Conservation (phyloP, 2,329 filamentous ascomycete species). For the Aureobasidium melanogenum region DNA sequence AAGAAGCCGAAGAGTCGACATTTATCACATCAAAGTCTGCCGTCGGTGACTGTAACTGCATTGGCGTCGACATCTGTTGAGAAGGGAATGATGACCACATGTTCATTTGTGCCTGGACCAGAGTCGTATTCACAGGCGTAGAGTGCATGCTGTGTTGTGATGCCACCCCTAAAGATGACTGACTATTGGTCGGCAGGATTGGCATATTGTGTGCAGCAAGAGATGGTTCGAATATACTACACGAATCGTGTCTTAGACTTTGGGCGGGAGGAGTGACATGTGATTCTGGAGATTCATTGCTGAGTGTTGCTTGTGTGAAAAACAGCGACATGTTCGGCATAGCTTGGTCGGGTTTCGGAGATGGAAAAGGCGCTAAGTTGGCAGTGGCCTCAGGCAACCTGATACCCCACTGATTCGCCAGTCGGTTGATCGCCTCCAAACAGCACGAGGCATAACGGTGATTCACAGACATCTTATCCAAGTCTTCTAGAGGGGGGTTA, state of each 20-base stretch:
- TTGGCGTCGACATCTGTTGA: not conserved
- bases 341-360: not conserved
- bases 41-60: not conserved
- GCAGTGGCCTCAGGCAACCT: constrained; percentile 30
- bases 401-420: constrained; percentile 37
- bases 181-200: not conserved
- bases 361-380: constrained; percentile 1
- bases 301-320: constrained; percentile 9
- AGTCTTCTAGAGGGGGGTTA: constrained; percentile 19
- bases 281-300: constrained; percentile 6
- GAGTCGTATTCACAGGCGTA: constrained; percentile 1
- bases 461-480: constrained; percentile 35
- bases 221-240: constrained; percentile 8
- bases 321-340: constrained; percentile 8
- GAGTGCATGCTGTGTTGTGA: constrained; percentile 5
- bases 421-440: constrained; percentile 33
- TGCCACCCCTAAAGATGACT: not conserved
- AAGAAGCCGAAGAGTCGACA: not conserved
- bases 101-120: not conserved
- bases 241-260: constrained; percentile 7
- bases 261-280: not conserved
- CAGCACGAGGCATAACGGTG: constrained; percentile 35
- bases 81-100: constrained; percentile 2
- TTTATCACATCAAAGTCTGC: constrained; percentile 4
- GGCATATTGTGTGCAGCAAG: constrained; percentile 9